These are phyloP conservation scores for Royoungia palumana DNA, from an alignment of 768 basidiomycete species.

Conservation along the genomic window DNA sequence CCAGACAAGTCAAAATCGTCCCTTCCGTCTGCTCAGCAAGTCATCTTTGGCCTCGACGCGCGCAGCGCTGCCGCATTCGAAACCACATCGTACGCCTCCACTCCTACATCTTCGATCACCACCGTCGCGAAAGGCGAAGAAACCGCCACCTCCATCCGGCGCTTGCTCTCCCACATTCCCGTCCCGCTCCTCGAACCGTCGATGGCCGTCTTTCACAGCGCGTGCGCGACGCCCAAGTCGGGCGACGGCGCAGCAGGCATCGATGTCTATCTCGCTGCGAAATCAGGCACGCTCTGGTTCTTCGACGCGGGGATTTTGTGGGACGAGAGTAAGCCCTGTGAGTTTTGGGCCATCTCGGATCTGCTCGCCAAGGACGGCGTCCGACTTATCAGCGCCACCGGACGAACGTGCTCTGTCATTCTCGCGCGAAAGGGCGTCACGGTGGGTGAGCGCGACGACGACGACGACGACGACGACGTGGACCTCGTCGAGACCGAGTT, in stretches of 20 bases:
- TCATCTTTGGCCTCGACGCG: constrained; percentile 74
- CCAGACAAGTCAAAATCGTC: constrained; percentile 43
- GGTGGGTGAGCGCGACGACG: constrained; percentile 28
- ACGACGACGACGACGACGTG: constrained; percentile 36
- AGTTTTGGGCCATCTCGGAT: constrained; percentile 67
- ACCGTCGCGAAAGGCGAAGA: constrained; percentile 49
- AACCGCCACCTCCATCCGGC: constrained; percentile 47
- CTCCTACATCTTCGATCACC: constrained; percentile 23
- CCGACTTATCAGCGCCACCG: constrained; percentile 57
- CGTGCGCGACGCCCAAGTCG: constrained; percentile 35
- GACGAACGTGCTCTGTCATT: constrained; percentile 63
- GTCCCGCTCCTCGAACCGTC: constrained; percentile 48
- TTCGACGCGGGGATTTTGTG: constrained; percentile 63
- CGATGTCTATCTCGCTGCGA: constrained; percentile 70
- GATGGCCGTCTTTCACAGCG: constrained; percentile 53
- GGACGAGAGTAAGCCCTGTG: constrained; percentile 74
- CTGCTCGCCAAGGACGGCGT: constrained; percentile 53
- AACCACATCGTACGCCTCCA: constrained; percentile 37
- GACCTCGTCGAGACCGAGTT: constrained; percentile 62
- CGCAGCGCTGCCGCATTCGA: constrained; percentile 43
- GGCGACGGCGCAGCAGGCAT: constrained; percentile 54
- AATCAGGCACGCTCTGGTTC: constrained; percentile 72
- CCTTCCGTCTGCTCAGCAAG: constrained; percentile 42
- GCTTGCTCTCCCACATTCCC: constrained; percentile 50
- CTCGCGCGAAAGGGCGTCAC: constrained; percentile 37